Percentiles rank a stretch among this genome's conserved stretches.
These are phyloP conservation scores for Mediolabrus comicus DNA, from an alignment of 108 stramenopile genomes.

Conservation along the genomic window DNA sequence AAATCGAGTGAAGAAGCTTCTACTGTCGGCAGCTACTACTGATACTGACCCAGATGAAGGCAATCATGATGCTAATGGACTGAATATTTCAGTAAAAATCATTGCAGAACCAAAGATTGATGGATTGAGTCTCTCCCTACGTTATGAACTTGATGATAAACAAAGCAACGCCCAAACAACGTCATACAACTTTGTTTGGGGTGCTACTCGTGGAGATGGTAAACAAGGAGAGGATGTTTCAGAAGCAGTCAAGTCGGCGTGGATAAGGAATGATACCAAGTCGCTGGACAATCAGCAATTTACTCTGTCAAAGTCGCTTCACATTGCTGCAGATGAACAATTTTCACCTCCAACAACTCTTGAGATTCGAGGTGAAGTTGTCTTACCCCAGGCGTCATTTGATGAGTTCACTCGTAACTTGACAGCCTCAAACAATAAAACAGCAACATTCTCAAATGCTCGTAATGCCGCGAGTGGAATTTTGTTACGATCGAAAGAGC, in stretches of 20 bases:
- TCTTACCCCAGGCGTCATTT: slow-evolving; percentile 64
- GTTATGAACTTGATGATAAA: slow-evolving; percentile 50
- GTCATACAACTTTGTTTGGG: slow-evolving; percentile 64
- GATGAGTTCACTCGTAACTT: slow-evolving; percentile 18
- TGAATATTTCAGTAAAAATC: slow-evolving; percentile 39
- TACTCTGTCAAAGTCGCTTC: slow-evolving; percentile 12
- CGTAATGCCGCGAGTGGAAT: slow-evolving; percentile 94
- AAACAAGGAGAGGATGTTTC: slow-evolving; percentile 81
- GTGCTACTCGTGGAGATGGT: slow-evolving; percentile 92
- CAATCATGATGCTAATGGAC: not conserved
- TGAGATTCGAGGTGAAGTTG: slow-evolving; percentile 93
- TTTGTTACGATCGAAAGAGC: slow-evolving; percentile 71
- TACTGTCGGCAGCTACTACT: not conserved
- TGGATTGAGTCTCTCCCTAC: slow-evolving; percentile 84
- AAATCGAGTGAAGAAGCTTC: slow-evolving; percentile 53
- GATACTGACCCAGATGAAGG: not conserved
- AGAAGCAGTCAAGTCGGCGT: slow-evolving; percentile 38
- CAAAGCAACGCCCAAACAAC: not conserved
- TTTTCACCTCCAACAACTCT: slow-evolving; percentile 27
- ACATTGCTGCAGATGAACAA: slow-evolving; percentile 1
- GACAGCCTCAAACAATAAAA: slow-evolving; percentile 5
- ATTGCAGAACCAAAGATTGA: slow-evolving; percentile 94
- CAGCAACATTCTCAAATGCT: slow-evolving; percentile 73
- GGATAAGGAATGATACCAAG: slow-evolving; percentile 33
- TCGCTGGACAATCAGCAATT: not conserved